Base-by-base conservation (phyloP, 768 basidiomycete species). In the Rhodotorula babjevae region DNA sequence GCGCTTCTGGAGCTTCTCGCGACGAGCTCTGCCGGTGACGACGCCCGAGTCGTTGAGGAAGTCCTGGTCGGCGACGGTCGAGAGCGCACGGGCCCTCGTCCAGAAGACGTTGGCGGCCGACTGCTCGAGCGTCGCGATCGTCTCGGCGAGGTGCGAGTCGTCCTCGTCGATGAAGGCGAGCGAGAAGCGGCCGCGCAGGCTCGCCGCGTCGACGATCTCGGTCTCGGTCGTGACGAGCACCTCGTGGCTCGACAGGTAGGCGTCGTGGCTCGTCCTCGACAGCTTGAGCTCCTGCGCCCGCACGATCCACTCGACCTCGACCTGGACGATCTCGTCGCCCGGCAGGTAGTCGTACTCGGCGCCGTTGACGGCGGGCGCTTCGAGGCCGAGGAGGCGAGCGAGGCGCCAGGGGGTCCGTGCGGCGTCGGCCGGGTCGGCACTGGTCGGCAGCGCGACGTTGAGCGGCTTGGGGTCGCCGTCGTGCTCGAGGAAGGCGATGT, bases 361-460 rank as follows among this genome's bases (percentile, higher is more conserved):
- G n/a, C 55, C 31, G 25, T n/a, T 12, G 8, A 46, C 31, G 12
- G 6, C 21, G 3, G 47, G 7, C 47, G 12, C 23, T 21, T 52
- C 25, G 23, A 27, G 23, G 29, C 23, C 42, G 56, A 65, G n/a
- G n/a, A 67, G 15, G 0, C 47, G 57, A 27, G 65, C 65, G 58
- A 67, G 57, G 12, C 46, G 56, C 5, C 15, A 31, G 2, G 65
- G 58, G 3, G 40, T 7, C 2, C 3, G 8, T 14, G 53, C n/a
- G 12, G 9, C 3, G 9, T 14, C 14, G 3, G 53, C 9, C n/a
- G n/a, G 3, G 2, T 46, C 44, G 8, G 12, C 14, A 4, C n/a
- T 27, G 29, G 6, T 8, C 23, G 50, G 53, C n/a, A 55, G 14
- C 2, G 53, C 29, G 5, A 14, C 12, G n/a, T 55, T 55, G 53